phyloP scores from a whole-genome alignment of 257 asterid genomes.

The Leptodermis oblonga region DNA sequence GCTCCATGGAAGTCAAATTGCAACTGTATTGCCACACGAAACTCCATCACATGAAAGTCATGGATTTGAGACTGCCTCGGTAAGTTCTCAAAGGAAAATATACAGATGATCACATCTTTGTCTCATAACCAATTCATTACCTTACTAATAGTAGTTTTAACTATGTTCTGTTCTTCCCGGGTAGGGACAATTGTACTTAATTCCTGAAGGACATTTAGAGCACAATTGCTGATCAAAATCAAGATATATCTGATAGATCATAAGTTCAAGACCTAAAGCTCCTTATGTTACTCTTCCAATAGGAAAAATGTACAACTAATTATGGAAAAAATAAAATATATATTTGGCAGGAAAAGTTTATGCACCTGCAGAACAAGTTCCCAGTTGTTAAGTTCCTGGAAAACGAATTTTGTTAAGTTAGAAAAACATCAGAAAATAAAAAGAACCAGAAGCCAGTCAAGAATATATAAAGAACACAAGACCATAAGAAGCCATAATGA shows the following conservation, averaged over 20 bases:
- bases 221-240: not conserved
- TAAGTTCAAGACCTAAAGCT: conserved; percentile 10
- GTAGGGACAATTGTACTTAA: conserved; percentile 97
- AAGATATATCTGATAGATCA: not conserved
- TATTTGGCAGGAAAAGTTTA: conserved; percentile 16
- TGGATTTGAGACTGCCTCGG: conserved; percentile 9
- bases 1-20: conserved; percentile 99
- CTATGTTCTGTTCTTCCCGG: conserved; percentile 87
- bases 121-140: conserved; percentile 28
- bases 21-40: conserved; percentile 92
- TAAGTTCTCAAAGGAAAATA: not conserved
- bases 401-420: conserved; percentile 25
- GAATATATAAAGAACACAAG: not conserved
- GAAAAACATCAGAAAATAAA: conserved; percentile 18
- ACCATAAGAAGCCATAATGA: not conserved
- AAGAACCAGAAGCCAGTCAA: not conserved
- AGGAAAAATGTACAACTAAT: conserved; percentile 10
- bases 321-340: not conserved
- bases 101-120: not conserved
- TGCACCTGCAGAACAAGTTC: conserved; percentile 98
- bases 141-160: conserved; percentile 88
- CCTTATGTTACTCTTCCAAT: conserved; percentile 10
- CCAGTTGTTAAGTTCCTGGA: conserved; percentile 98
- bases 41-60: conserved; percentile 45
- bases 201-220: conserved; percentile 55